Conservation (phyloP, 352 stramenopile species). For the Albugo laibachii region DNA sequence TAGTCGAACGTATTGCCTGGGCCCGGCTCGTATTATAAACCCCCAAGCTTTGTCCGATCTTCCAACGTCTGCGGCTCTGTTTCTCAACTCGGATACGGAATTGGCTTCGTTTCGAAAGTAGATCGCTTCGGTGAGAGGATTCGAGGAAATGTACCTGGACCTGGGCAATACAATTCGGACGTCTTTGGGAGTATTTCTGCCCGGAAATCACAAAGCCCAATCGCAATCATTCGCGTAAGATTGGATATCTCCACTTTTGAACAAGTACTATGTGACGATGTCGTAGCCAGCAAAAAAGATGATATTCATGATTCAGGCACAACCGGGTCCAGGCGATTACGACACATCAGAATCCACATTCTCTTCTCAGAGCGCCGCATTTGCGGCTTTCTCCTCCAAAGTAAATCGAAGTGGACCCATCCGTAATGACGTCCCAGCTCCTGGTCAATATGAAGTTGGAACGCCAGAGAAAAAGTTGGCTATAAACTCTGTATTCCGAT, state of each 20-base stretch:
- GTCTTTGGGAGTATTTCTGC: too few relatives aligned
- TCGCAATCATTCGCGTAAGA: too few relatives aligned
- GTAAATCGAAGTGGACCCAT: slow-evolving; percentile 29
- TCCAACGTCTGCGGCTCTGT: slow-evolving; percentile 42
- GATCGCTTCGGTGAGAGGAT: slow-evolving; percentile 36
- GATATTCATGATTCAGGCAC: slow-evolving; percentile 16
- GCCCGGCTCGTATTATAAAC: slow-evolving; percentile 50
- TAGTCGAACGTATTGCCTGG: slow-evolving; percentile 45
- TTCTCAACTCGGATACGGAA: slow-evolving; percentile 48
- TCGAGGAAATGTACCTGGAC: slow-evolving; percentile 26
- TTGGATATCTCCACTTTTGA: too few relatives aligned
- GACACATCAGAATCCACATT: background rate
- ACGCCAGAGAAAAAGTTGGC: too few relatives aligned
- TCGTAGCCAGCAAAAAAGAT: background rate
- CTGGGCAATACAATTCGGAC: slow-evolving; percentile 28
- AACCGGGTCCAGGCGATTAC: slow-evolving; percentile 11
- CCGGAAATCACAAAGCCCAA: too few relatives aligned
- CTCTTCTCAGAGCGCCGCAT: slow-evolving; percentile 9
- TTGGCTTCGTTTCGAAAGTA: slow-evolving; percentile 53
- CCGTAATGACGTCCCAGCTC: slow-evolving; percentile 20
- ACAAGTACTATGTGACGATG: too few relatives aligned
- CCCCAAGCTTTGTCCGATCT: slow-evolving; percentile 32
- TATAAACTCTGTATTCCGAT: slow-evolving; percentile 42
- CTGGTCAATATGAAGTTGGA: slow-evolving; percentile 33
- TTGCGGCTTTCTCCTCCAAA: slow-evolving; percentile 43